Evolutionary conservation across 2,329 filamentous ascomycete genomes (phyloP), one percentile per base, ranked within the genome.

Genomic region (Calonectria pauciramosa): DNA sequence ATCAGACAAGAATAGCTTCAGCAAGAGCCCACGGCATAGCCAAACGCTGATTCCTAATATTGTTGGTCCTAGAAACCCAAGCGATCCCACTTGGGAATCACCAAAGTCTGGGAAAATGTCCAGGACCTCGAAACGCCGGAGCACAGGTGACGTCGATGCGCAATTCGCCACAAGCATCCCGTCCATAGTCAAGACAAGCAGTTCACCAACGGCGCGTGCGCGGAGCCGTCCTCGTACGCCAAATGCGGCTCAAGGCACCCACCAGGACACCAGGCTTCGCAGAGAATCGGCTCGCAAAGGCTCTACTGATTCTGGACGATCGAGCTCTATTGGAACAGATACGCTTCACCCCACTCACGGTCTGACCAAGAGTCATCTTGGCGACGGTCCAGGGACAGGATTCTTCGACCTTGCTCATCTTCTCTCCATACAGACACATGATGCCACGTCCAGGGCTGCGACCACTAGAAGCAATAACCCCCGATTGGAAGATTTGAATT

Each of bases 381-480:
- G 52, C 9, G 77, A 68, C 20, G 69, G 73, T 28, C 70, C 77
- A 2, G 51, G 72, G 38, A 56, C 70, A 44, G 75, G 72, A 30
- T 70, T 74, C 23, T 80, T 75, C 66, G 73, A 68, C 36, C 32
- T 77, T n/a, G 68, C 66, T 4, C 60, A 49, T 38, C 56, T 75
- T 49, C 69, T 70, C 23, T 64, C 70, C 6, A 68, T 38, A 18
- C 41, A 63, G 28, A 30, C 76, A 6, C 44, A 72, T 49, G 59
- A 74, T 3, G 68, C 72, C 7, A 74, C 59, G 16, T 81, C 78
- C 11, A 79, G 77, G 36, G 66, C 36, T 44, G 79, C 71, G 28
- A 81, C 77, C 30, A 59, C 74, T 16, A 69, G 80, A 20, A 73
- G 77, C 23, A 67, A 77, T 49, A 75, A 65, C 3, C 44, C 73